Evolutionary conservation across 2,329 filamentous ascomycete species (phyloP), one percentile per base, ranked within the genome.

Genomic region (Pseudopyricularia javanii): DNA sequence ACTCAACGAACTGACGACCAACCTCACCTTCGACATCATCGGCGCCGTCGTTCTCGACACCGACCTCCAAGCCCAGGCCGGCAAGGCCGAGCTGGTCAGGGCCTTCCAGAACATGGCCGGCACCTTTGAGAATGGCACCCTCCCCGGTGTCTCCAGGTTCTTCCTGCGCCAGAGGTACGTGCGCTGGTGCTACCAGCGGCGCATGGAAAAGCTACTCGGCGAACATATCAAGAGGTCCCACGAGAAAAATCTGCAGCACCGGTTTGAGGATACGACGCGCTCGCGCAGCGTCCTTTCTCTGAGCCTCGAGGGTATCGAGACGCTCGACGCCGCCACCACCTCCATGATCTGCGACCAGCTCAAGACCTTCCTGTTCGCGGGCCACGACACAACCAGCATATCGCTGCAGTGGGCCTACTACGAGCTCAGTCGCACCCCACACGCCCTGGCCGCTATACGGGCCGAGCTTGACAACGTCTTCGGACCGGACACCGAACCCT

Each of bases 21-120:
- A 63, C 40, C 58, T 71, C 3, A 68, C 68, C 1, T 70, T 71
- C 49, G 69, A 72, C 52, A 65, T 70, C 15, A 69, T 70, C 34
- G 66, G 65, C 43, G 60, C 62, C 43, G 65, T 67, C 11, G 62
- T 64, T 2, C 64, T 69, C 62, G 64, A 64, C 26, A 58, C 60
- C 8, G 60, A 69, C 51, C 62, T 70, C 14, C 51, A 62, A 26
- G 66, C 67, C 9, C 67, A 69, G 54, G 64, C 30, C 60, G 22
- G 37, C 6, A 43, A 51, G 28, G 45, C 35, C 26, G 34, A 45
- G 30, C 37, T 53, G 26, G 33, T 53, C 15, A 45, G 2, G 11
- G 24, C 26, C 50, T 51, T 32, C 26, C 35, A 51, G 49, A 5
- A 20, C 34, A 34, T 51, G 32, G 3, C 22, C n/a, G 11, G 14